These are phyloP conservation scores for Verticillium dahliae DNA, from an alignment of 2,329 filamentous ascomycete genomes.

Conservation along the genomic window DNA sequence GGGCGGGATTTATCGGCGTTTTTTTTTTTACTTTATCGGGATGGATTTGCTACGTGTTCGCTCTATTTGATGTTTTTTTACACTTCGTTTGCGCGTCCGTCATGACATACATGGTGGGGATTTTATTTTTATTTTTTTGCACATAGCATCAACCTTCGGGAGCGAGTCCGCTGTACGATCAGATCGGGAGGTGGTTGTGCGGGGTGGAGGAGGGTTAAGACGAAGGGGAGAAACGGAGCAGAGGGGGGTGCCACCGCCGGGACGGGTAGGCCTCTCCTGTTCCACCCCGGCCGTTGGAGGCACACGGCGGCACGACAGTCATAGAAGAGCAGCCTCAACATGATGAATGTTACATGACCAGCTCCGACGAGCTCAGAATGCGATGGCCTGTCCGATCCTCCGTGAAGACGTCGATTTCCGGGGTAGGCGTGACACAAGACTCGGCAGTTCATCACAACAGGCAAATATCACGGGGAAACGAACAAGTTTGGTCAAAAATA, in stretches of 20 bases:
- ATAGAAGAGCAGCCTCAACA: not conserved
- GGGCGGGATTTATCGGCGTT: conserved; percentile 1
- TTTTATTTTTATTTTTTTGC: not conserved
- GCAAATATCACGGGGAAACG: not conserved
- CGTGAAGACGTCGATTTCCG: too few relatives aligned
- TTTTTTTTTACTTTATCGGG: not conserved
- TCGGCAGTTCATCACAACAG: not conserved
- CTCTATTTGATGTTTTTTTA: not conserved
- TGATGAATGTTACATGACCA: not conserved
- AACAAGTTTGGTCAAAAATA: conserved; percentile 6
- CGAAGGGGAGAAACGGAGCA: not conserved
- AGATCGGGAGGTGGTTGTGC: not conserved
- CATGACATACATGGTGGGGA: not conserved
- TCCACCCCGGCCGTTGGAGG: not conserved
- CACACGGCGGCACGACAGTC: not conserved
- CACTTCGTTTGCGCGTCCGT: not conserved
- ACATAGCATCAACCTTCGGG: conserved; percentile 25
- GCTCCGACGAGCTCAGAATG: not conserved
- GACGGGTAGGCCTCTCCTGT: not conserved
- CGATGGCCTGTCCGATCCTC: too few relatives aligned
- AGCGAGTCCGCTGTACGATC: not conserved
- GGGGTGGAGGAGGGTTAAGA: too few relatives aligned
- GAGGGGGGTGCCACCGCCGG: not conserved
- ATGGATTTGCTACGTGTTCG: not conserved
- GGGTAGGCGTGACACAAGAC: too few relatives aligned